These are phyloP conservation scores for Zygosaccharomyces kombuchaensis DNA, from an alignment of 805 yeast species.

Conservation along the genomic window DNA sequence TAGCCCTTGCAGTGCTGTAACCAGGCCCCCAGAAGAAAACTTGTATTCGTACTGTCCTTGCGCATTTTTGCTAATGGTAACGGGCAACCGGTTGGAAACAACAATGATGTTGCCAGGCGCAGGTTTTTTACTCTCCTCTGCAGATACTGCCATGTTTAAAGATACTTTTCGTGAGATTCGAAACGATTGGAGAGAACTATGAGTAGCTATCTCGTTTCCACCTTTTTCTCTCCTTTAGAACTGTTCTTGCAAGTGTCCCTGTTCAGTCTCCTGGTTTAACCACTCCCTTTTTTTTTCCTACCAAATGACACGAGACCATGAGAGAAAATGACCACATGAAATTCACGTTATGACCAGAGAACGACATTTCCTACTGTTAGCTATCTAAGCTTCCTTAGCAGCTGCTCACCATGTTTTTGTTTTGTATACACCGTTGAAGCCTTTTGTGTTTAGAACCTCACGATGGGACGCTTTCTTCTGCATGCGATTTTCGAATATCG, in stretches of 20 bases:
- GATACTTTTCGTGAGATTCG: not conserved
- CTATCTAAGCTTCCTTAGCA: too few species aligned
- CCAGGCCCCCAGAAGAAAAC: slow-evolving; percentile 97
- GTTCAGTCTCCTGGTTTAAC: not conserved
- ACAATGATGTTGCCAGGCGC: slow-evolving; percentile 71
- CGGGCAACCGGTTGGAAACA: slow-evolving; percentile 92
- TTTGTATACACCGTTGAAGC: too few species aligned
- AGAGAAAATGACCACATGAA: not conserved
- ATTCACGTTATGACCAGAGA: not conserved
- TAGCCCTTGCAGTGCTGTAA: slow-evolving; percentile 90
- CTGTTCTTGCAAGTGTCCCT: slow-evolving; percentile 6
- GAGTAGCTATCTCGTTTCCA: not conserved
- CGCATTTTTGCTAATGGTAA: slow-evolving; percentile 67
- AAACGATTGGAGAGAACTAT: not conserved
- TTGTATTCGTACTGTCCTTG: slow-evolving; percentile 70
- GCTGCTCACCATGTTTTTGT: too few species aligned
- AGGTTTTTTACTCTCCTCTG: slow-evolving; percentile 3
- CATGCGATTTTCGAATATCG: too few species aligned
- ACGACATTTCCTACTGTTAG: too few species aligned
- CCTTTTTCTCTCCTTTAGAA: not conserved
- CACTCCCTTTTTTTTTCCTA: not conserved
- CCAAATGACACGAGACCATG: not conserved
- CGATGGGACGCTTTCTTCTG: too few species aligned
- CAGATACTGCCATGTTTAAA: not conserved
- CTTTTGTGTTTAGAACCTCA: too few species aligned